These are phyloP conservation scores for Paratrypanosoma confusum DNA, from an alignment of 208 protist genomes.

Conservation along the genomic window DNA sequence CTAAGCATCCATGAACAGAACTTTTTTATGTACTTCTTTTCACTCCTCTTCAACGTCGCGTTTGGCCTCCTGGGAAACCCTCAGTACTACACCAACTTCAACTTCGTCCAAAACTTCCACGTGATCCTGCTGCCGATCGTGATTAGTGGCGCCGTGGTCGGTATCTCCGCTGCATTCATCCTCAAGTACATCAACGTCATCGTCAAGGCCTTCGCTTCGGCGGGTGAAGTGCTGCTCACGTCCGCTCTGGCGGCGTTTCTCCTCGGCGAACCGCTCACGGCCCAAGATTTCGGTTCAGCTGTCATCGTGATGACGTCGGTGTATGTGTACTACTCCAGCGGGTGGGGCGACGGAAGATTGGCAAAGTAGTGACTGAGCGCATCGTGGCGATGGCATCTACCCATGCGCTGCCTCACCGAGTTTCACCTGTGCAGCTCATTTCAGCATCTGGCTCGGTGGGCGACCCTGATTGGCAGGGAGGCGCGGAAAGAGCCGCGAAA, in stretches of 20 bases:
- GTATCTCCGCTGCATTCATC: conserved; percentile 51
- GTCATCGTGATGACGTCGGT: conserved; percentile 36
- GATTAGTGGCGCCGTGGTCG: conserved; percentile 25
- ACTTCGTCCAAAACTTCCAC: conserved; percentile 3
- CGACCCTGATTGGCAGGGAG: no score
- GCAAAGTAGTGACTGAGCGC: no score
- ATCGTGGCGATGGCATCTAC: no score
- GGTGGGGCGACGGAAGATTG: conserved; percentile 4
- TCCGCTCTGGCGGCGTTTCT: conserved; percentile 16
- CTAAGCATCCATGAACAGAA: conserved; percentile 68
- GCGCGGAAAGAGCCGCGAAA: no score
- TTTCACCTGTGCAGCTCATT: no score
- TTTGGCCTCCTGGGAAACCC: conserved; percentile 26
- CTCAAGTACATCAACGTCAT: conserved; percentile 75
- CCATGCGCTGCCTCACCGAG: no score
- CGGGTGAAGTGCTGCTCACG: conserved; percentile 52
- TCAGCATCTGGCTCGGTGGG: no score
- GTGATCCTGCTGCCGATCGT: conserved; percentile 33
- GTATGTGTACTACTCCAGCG: conserved; percentile 37
- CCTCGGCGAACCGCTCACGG: conserved; percentile 31
- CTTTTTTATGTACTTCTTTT: conserved; percentile 76
- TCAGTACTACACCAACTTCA: conserved; percentile 6
- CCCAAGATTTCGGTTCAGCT: conserved; percentile 26
- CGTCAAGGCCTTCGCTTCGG: conserved; percentile 56
- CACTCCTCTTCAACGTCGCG: conserved; percentile 52